Base-by-base conservation (phyloP, 2,329 filamentous ascomycete genomes). In the Talaromyces funiculosus region DNA sequence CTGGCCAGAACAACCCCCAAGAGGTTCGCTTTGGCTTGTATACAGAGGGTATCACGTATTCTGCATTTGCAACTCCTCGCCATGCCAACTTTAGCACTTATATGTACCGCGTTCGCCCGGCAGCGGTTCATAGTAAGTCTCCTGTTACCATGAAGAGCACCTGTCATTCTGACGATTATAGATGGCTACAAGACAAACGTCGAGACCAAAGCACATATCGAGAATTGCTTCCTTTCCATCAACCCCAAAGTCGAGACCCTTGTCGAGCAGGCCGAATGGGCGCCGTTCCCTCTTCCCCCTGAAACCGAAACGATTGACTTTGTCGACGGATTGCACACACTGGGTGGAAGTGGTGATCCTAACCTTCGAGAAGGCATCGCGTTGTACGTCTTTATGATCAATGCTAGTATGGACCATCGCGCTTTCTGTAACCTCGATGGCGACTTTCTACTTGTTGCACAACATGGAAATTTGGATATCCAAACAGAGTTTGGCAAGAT, bases 401-500 rank as follows among this genome's bases (percentile, higher is more conserved):
- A 81, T 18, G 77, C 80, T 12, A 79, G 80, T 66, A 84, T 84
- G 81, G 75, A 77, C 42, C 65, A 77, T 33, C 74, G 80, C 58
- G 81, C 81, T 3, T 83, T 83, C 69, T 83, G 82, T 71, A 82
- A 79, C 24, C 81, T 83, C 0, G 90, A 93, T 69, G 90, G 90
- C 12, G 90, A 93, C 71, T 83, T 90, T 67, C 75, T 92, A 60
- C 86, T 93, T 63, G 88, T 93, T 10, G 81, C 88, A 1, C 90
- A 93, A 71, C 84, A 89, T 63, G 90, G 90, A 1, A 81, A 82
- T 16, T 76, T 93, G 37, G 88, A 92, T 68, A 88, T 93, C 63
- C 84, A 87, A 67, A 93, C 90, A 1, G 90, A 93, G 73, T 80
- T 92, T 51, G 90, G 90, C 47, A 84, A 82, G 69, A 77, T 93